Evolutionary conservation across 306 rosid species (phyloP), one percentile per base, ranked within the genome.

Genomic region (Geum urbanum): DNA sequence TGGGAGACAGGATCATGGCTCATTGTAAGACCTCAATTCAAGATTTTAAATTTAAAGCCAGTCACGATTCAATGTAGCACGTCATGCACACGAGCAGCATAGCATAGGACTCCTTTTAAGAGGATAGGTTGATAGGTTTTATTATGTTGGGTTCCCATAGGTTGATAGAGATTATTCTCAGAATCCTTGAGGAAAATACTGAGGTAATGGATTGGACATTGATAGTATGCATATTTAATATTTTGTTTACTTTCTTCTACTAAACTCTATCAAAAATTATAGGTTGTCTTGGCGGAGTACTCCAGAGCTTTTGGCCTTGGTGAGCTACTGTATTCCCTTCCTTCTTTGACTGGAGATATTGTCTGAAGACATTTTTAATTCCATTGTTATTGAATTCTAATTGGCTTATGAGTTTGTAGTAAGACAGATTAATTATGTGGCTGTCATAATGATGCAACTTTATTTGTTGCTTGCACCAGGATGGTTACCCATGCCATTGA

Each of bases 251-350:
- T 55, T 40, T 76, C 78, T 24, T 24, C 27, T 24, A 24, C 27
- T 24, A 2, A 24, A 24, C 27, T 24, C 27, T 24, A 24, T 24
- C 70, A 74, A 57, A 75, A 60, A 76, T 84, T 77, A 68, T 81
- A 92, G 98, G 95, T 92, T 87, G 91, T 92, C 82, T 77, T 92
- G 70, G 98, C 95, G 15, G 95, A 89, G 73, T 87, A 90, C 79
- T 87, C 91, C 48, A 79, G 92, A 84, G 92, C 78, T 77, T 92
- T 87, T 81, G 98, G 98, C 67, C 91, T 63, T 24, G 27, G 27
- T 24, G 27, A 24, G 27, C 27, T 24, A 24, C 27, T 24, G 27
- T 24, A 24, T 24, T 24, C 27, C 27, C 27, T 24, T 24, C 27
- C 27, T 2, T 24, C 27, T 24, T 24, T 24, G 27, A 24, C 27